These are phyloP conservation scores for Jacaranda copaia DNA, from an alignment of 257 asterid genomes.

Conservation along the genomic window DNA sequence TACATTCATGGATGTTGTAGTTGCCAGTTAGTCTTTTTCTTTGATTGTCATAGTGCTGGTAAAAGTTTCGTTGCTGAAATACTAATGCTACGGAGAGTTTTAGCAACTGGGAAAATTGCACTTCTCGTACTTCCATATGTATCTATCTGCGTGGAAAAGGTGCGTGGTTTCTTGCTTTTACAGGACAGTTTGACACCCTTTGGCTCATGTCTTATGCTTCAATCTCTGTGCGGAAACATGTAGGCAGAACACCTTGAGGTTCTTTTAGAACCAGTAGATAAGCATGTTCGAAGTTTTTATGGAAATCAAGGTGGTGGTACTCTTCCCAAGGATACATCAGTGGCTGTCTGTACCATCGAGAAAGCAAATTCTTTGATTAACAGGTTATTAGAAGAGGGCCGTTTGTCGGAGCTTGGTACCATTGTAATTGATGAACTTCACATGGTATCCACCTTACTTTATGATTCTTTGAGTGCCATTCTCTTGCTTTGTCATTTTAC, in stretches of 20 bases:
- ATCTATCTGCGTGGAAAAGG: constrained; percentile 97
- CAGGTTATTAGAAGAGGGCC: constrained; percentile 90
- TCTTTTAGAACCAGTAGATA: constrained; percentile 83
- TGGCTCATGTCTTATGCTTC: constrained; percentile 28
- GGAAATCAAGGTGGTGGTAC: constrained; percentile 98
- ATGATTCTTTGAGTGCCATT: constrained; percentile 22
- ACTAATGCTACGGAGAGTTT: constrained; percentile 86
- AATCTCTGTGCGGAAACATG: constrained; percentile 34
- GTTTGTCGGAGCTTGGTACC: constrained; percentile 94
- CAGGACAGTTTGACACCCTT: constrained; percentile 29
- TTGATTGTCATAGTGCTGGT: constrained; percentile 75
- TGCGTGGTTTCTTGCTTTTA: constrained; percentile 34
- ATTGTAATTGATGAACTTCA: constrained; percentile 98
- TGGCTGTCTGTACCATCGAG: constrained; percentile 97
- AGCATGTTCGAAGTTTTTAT: constrained; percentile 94
- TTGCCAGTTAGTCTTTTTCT: constrained; percentile 27
- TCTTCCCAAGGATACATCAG: constrained; percentile 92
- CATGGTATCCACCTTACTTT: constrained; percentile 71
- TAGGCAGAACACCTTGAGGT: constrained; percentile 96
- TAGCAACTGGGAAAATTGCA: constrained; percentile 87
- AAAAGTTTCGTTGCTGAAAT: constrained; percentile 99
- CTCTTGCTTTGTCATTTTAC: constrained; percentile 26
- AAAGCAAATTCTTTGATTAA: constrained; percentile 95
- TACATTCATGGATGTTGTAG: constrained; percentile 22
- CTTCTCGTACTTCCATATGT: constrained; percentile 97